These are phyloP conservation scores for Pythium dissimile DNA, from an alignment of 352 stramenopile species.

Conservation along the genomic window DNA sequence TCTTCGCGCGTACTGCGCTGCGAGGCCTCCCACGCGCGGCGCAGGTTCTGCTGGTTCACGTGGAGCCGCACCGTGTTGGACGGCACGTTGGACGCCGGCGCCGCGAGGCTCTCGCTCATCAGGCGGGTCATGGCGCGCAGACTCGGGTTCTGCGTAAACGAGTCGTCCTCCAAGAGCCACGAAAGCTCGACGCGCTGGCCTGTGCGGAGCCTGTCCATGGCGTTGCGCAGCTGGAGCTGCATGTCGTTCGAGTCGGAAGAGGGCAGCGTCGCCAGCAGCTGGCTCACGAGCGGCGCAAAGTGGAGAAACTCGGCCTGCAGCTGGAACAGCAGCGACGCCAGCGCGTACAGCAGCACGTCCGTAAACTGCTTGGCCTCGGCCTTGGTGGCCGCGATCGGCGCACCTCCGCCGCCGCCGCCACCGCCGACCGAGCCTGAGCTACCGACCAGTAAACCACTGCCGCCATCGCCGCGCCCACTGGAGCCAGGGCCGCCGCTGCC, in stretches of 20 bases:
- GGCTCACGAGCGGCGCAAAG: slow-evolving; percentile 66
- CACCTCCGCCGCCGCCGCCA: no score
- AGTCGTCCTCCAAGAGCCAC: slow-evolving; percentile 47
- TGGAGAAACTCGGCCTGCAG: slow-evolving; percentile 69
- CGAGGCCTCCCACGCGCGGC: slow-evolving; percentile 83
- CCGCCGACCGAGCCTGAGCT: slow-evolving; percentile 12
- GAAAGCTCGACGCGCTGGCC: slow-evolving; percentile 40
- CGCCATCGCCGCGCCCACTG: not conserved
- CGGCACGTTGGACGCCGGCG: slow-evolving; percentile 33
- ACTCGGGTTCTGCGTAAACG: slow-evolving; percentile 34
- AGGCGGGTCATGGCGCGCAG: slow-evolving; percentile 10
- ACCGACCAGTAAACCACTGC: not conserved
- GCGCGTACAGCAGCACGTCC: slow-evolving; percentile 72
- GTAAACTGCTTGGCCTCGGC: slow-evolving; percentile 64
- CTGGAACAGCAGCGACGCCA: slow-evolving; percentile 71
- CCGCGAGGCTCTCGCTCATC: slow-evolving; percentile 21
- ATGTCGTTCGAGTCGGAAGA: slow-evolving; percentile 42
- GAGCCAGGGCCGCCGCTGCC: slow-evolving; percentile 2
- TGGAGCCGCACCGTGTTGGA: slow-evolving; percentile 75
- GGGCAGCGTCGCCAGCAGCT: slow-evolving; percentile 58
- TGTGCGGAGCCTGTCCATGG: slow-evolving; percentile 48
- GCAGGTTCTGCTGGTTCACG: slow-evolving; percentile 88
- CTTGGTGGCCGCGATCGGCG: slow-evolving; percentile 56
- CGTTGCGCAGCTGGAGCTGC: slow-evolving; percentile 45
- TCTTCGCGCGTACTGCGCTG: slow-evolving; percentile 90